Conservation (phyloP, 345 rosid genomes). For the Murraya paniculata region DNA sequence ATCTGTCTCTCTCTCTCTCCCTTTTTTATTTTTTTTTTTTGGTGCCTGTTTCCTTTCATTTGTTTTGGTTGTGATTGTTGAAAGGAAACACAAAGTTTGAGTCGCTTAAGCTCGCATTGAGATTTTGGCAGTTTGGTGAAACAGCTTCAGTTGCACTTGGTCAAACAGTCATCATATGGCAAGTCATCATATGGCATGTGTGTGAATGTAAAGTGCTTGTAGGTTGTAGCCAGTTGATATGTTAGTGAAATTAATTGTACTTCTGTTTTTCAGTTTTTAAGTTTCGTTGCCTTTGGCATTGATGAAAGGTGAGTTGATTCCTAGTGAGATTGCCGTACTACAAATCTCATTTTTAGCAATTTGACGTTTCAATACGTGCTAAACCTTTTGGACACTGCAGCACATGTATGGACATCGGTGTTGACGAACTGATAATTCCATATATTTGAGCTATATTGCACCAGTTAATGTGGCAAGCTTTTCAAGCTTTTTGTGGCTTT, state of each 20-base stretch:
- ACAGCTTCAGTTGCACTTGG: not conserved
- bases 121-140: no score
- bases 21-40: not conserved
- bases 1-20: not conserved
- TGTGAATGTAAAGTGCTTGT: not conserved
- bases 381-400: no score
- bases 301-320: not conserved
- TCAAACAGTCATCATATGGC: not conserved
- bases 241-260: not conserved
- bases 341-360: not conserved
- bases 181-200: not conserved
- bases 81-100: not conserved
- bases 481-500: no score
- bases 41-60: not conserved
- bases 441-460: no score
- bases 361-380: no score
- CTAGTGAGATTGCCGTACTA: not conserved
- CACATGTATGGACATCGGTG: no score
- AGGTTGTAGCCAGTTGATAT: not conserved
- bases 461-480: no score
- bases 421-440: no score
- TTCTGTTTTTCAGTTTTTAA: not conserved
- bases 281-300: not conserved
- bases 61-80: not conserved
- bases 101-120: no score